Base-by-base conservation (phyloP, 306 rosid genomes). In the Albizia julibrissin region DNA sequence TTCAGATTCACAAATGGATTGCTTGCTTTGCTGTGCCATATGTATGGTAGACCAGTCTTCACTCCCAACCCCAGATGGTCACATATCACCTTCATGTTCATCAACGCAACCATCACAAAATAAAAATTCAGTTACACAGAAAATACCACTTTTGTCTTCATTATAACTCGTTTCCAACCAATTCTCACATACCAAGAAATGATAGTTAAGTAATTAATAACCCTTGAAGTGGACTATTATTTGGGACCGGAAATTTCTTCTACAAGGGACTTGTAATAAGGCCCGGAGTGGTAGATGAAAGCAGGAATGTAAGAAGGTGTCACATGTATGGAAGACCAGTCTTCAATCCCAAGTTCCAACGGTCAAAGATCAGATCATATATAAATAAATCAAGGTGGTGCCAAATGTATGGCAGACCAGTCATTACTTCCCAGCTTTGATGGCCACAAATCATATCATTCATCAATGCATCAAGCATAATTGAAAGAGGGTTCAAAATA, bases 1-100 rank as follows among this genome's bases (percentile, higher is more conserved):
- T 73, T 87, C 43, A 87, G 80, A 59, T 85, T 89, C 31, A 75
- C 74, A 71, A 87, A 83, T 39, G 89, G 90, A 81, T 89, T 89
- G 82, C 92, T 87, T 78, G 89, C 90, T 74, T 89, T 89, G 89
- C 88, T 79, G 46, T 84, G 88, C 88, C 89, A 85, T 72, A 89
- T 81, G 81, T 87, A 87, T 22, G 91, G 85, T 67, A 84, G 69
- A 58, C 90, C 88, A 59, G 89, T 85, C 72, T 89, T 89, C 21
- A 85, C 89, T 13, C 88, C 89, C 3, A 82, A 69, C 3, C 78
- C 54, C 83, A 85, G 74, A 83, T 85, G 90, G 85, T 85, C 85
- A 69, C 89, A 85, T 13, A 87, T 87, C 67, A 89, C 90, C 89
- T 85, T 61, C 29, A 78, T 68, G 26, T 81, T 61, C 52, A 78